Base-by-base conservation (phyloP, 768 basidiomycete genomes). In the Lactarius quietus region DNA sequence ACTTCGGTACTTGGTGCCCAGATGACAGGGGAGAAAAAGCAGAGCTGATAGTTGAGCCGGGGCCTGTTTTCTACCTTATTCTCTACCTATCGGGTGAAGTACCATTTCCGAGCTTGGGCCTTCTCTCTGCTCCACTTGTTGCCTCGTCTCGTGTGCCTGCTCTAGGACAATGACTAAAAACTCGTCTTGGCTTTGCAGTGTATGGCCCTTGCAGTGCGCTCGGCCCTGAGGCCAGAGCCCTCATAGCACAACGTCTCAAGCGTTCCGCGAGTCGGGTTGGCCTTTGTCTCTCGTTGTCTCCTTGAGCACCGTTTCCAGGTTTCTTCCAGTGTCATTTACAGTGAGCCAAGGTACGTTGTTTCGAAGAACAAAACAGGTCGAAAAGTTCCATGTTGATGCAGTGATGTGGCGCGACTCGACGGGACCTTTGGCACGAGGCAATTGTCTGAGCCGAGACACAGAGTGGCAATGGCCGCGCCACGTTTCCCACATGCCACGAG, bases 301-400 rank as follows among this genome's bases (percentile, higher is more conserved):
- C 29, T 48, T 26, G 54, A 56, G 23, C 31, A 28, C 41, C 53
- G 61, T 56, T 56, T 45, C 54, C 54, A 62, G 18, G 56, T 58
- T 20, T 38, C 28, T 39, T 52, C 45, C 6, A 41, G 39, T 41
- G 39, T 15, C 38, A 15, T 38, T 38, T 38, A 15, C 14, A 12
- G 45, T 12, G 1, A 26, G 45, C 45, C 33, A 29, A 55, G 9
- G 53, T 18, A 18, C 29, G 9, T 55, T 33, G 53, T 33, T 31
- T 9, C 53, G 1, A 17, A 15, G 10, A 6, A 55, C 4, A 33
- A 8, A 29, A 55, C n/a, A 6, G 1, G 53, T 55, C 15, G 15
- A 31, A 18, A 9, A 20, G 28, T 54, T n/a, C 31, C 28, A 20
- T 54, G 53, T 26, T 54, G 31, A 54, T 15, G n/a, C 3, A 20